Conservation (phyloP, 108 stramenopile species). For the Cylindrotheca closterium region DNA sequence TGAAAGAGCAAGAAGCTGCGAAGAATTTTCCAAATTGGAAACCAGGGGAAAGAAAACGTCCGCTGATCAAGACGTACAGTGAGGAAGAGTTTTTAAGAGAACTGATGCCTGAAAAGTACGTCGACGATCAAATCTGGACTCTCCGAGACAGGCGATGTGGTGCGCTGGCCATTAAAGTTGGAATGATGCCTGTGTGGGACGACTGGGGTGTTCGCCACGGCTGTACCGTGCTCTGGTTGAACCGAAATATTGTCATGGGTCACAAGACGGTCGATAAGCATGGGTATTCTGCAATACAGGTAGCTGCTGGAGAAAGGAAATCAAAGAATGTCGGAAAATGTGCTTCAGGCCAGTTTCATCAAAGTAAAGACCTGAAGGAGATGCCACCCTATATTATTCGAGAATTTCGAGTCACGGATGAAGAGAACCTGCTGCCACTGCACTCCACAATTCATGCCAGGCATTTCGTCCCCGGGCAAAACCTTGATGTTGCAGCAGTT, state of each 20-base stretch:
- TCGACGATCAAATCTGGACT: conserved; percentile 59
- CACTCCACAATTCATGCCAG: conserved; percentile 86
- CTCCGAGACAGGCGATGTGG: conserved; percentile 84
- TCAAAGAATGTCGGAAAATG: conserved; percentile 82
- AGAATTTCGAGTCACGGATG: conserved; percentile 79
- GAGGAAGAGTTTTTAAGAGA: conserved; percentile 79
- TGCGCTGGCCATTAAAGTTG: conserved; percentile 93
- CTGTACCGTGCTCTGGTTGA: conserved; percentile 90
- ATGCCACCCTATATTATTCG: conserved; percentile 78
- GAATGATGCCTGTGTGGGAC: conserved; percentile 98
- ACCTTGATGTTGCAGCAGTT: conserved; percentile 90
- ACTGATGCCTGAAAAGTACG: conserved; percentile 38
- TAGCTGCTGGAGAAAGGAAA: conserved; percentile 96
- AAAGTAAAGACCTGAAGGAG: conserved; percentile 48
- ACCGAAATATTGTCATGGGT: conserved; percentile 89
- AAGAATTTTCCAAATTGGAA: conserved; percentile 67
- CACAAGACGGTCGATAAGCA: conserved; percentile 85
- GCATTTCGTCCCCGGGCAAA: conserved; percentile 98
- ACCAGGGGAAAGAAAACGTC: conserved; percentile 86
- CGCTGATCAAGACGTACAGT: conserved; percentile 52
- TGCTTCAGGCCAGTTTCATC: conserved; percentile 62
- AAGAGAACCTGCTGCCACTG: conserved; percentile 70
- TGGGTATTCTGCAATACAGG: conserved; percentile 87
- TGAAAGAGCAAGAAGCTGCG: conserved; percentile 48
- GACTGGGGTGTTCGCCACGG: conserved; percentile 94